Evolutionary conservation across 2,329 filamentous ascomycete species (phyloP).

Genomic region (Cladophialophora exuberans): DNA sequence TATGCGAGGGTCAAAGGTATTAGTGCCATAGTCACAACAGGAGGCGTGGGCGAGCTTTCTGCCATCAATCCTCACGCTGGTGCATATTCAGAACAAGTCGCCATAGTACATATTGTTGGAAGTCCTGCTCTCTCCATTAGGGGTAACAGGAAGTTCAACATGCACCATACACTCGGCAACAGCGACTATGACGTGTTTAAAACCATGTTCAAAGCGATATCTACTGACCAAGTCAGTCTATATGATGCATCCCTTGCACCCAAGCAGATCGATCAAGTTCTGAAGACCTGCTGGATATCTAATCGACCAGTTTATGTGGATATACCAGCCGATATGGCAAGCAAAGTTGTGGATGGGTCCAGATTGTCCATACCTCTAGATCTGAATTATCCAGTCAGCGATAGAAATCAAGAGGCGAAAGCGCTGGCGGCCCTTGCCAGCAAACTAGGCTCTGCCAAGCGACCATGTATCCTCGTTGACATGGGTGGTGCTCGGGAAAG

Average conservation of each 20-base stretch:
- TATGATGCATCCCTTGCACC: constrained; percentile 25
- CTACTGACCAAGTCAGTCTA: constrained; percentile 44
- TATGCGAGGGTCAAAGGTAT: constrained; percentile 63
- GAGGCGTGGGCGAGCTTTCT: constrained; percentile 51
- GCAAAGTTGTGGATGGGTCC: constrained; percentile 50
- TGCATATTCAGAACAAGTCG: constrained; percentile 61
- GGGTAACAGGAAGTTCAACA: constrained; percentile 51
- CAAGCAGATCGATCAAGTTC: constrained; percentile 59
- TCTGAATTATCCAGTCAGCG: constrained; percentile 66
- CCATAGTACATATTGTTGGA: constrained; percentile 63
- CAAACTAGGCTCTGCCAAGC: constrained; percentile 63
- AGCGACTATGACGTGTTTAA: constrained; percentile 43
- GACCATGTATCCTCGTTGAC: constrained; percentile 41
- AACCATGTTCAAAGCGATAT: constrained; percentile 53
- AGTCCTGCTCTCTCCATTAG: constrained; percentile 41
- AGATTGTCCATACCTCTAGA: constrained; percentile 72
- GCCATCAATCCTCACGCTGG: constrained; percentile 38
- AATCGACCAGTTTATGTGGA: constrained; percentile 61
- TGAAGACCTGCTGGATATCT: constrained; percentile 54
- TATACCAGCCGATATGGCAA: constrained; percentile 53
- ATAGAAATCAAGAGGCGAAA: constrained; percentile 68
- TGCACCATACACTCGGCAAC: constrained; percentile 27
- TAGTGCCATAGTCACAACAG: constrained; percentile 52
- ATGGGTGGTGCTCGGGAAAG: background rate
- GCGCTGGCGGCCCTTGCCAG: constrained; percentile 38